Evolutionary conservation across 2,329 filamentous ascomycete species (phyloP).

Genomic region (Myriangium duriaei): DNA sequence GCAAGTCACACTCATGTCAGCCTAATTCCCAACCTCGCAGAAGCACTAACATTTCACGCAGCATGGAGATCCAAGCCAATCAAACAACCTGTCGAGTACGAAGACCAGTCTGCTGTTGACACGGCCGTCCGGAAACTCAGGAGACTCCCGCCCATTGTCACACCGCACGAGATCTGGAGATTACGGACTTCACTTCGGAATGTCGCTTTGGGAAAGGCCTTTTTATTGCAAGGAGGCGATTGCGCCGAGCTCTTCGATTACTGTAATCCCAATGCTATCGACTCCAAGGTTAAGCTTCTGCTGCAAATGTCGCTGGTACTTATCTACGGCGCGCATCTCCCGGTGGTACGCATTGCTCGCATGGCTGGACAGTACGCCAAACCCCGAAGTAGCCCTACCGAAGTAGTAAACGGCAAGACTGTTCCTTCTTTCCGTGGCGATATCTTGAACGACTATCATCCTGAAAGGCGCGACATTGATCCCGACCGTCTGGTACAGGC

Average conservation of each 20-base stretch:
- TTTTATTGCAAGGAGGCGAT: slow-evolving; percentile 90
- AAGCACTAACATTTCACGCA: slow-evolving; percentile 24
- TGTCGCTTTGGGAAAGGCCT: slow-evolving; percentile 81
- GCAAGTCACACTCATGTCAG: neutral
- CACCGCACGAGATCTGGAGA: slow-evolving; percentile 65
- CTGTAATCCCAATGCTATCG: slow-evolving; percentile 77
- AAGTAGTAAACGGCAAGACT: slow-evolving; percentile 65
- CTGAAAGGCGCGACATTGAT: slow-evolving; percentile 66
- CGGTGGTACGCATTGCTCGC: slow-evolving; percentile 83
- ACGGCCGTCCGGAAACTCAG: slow-evolving; percentile 52
- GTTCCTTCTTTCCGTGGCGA: slow-evolving; percentile 89
- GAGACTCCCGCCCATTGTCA: slow-evolving; percentile 64
- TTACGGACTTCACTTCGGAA: slow-evolving; percentile 69
- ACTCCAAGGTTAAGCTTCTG: slow-evolving; percentile 91
- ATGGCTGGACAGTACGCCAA: slow-evolving; percentile 99
- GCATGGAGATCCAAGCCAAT: slow-evolving; percentile 71
- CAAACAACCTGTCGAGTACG: slow-evolving; percentile 62
- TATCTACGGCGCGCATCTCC: slow-evolving; percentile 72
- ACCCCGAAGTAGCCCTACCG: slow-evolving; percentile 77
- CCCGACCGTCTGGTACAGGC: slow-evolving; percentile 75
- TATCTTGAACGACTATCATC: slow-evolving; percentile 79
- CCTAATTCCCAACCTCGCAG: neutral
- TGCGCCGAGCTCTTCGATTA: slow-evolving; percentile 97
- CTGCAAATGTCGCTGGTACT: slow-evolving; percentile 94
- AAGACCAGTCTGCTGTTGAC: slow-evolving; percentile 46